Conservation (phyloP, 1,139 yeast genomes). For the Fermentozyma sake region DNA sequence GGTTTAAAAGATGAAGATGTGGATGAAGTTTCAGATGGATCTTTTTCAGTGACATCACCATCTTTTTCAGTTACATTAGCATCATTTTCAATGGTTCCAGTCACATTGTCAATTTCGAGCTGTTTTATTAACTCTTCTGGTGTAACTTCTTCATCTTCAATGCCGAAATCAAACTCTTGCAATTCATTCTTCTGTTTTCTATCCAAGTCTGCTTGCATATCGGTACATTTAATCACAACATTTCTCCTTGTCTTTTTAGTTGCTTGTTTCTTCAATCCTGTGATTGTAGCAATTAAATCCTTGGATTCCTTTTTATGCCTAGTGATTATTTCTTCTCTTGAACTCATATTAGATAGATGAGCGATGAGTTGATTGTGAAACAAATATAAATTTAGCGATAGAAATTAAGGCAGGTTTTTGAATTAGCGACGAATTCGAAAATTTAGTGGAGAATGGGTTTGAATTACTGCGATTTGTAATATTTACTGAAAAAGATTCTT, state of each 20-base stretch:
- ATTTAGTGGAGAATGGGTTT: no score
- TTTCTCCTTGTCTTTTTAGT: slow-evolving; percentile 70
- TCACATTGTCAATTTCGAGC: slow-evolving; percentile 30
- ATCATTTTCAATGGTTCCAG: not conserved
- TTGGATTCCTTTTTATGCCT: slow-evolving; percentile 68
- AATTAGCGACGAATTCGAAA: no score
- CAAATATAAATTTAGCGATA: no score
- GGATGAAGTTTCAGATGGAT: not conserved
- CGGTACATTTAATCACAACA: slow-evolving; percentile 51
- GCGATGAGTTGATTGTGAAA: no score
- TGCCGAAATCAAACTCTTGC: slow-evolving; percentile 7
- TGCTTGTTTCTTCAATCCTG: slow-evolving; percentile 79
- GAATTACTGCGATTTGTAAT: no score
- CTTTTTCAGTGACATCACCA: not conserved
- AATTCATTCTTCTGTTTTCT: slow-evolving; percentile 50
- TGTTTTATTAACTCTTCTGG: slow-evolving; percentile 65
- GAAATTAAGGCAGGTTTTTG: no score
- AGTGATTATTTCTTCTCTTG: slow-evolving; percentile 28
- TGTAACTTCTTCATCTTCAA: slow-evolving; percentile 38
- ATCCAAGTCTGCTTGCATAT: slow-evolving; percentile 53
- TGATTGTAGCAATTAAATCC: slow-evolving; percentile 61
- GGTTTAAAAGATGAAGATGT: slow-evolving; percentile 1
- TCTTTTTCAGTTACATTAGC: not conserved
- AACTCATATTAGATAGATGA: no score
- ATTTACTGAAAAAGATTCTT: no score